Base-by-base conservation (phyloP, 2,329 filamentous ascomycete species). In the Verruconis gallopava region DNA sequence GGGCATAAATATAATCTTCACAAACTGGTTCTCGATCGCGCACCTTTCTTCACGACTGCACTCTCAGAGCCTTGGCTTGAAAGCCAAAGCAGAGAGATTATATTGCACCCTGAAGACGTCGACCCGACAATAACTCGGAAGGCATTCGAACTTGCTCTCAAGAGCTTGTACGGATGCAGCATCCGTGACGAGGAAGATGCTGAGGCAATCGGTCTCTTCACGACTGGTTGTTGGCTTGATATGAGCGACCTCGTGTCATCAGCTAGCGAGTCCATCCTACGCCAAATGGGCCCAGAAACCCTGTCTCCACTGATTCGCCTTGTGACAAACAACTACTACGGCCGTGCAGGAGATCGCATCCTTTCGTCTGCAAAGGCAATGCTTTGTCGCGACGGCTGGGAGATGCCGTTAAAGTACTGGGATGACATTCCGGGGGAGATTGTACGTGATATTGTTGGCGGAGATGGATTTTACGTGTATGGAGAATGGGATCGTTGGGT, bases 401-500 rank as follows among this genome's bases (percentile, higher is more conserved):
- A 68, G 46, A 75, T 75, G 71, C 62, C 67, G 4, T 48, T 68
- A 13, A 61, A 59, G 47, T 65, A 66, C 45, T 76, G 72, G 72
- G 71, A 75, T 47, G 67, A 66, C 14, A 72, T 75, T 41, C 70
- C 71, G 3, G 69, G 69, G 4, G 72, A 75, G 46, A 65, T 74
- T 42, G 62, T 73, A 34, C 64, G 71, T n/a, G 72, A 75, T 47
- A 69, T 75, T 13, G 65, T 75, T 21, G 72, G 70, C 5, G 71
- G 69, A 6, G 72, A 76, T 51, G 71, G 72, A 21, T 75, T 75
- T 54, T 76, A 69, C 49, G 64, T 75, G 17, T 63, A 69, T 25
- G 67, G 67, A 22, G 72, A 76, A 53, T 75, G 71, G 68, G 67
- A 73, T 44, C 56, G 72, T 42, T 76, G 71, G 68, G 63, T 70